Evolutionary conservation across 345 rosid species (phyloP), one percentile per base, ranked within the genome.

Genomic region (Streptanthus diversifolius): DNA sequence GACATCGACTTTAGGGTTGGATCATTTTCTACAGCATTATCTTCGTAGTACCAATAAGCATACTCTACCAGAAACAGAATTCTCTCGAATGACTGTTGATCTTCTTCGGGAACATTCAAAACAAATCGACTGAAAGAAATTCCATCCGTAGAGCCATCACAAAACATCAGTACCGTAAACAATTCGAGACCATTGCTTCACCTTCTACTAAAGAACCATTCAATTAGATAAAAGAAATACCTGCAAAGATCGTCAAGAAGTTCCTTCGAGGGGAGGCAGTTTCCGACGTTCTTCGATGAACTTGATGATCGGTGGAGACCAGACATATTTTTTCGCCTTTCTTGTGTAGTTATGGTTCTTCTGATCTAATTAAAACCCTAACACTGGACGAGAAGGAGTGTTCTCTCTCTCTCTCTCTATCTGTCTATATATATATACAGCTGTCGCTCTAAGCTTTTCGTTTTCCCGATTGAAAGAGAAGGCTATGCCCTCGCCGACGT

Each of bases 161-260:
- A 10, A 52, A 17, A 45, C 55, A 66, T 66, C 22, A 72, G 66
- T 43, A 33, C 48, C n/a, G 17, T 59, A 15, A 59, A 30, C 25
- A 15, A 66, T 27, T 68, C 54, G 25, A 76, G 5, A 14, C 10
- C 25, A 75, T 56, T 17, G 47, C 71, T 60, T 35, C 56, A 66
- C 51, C 55, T 17, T 66, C 9, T 11, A 54, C 54, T 8, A 3
- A 22, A 19, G 1, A 7, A 22, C 4, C 10, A 66, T 12, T 41
- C 25, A 58, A 75, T 68, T 24, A n/a, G 8, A n/a, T 14, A 10
- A 33, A 8, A 4, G 9, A 0, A 11, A 29, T 33, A 93, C 99
- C 99, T 95, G 95, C 98, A 95, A 63, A 95, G 98, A 87, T 95
- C 98, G 82, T 95, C 97, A 52, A 95, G 98, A 79, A 95, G 98